These are phyloP conservation scores for Russula olivacea DNA, from an alignment of 768 basidiomycete genomes.

Conservation along the genomic window DNA sequence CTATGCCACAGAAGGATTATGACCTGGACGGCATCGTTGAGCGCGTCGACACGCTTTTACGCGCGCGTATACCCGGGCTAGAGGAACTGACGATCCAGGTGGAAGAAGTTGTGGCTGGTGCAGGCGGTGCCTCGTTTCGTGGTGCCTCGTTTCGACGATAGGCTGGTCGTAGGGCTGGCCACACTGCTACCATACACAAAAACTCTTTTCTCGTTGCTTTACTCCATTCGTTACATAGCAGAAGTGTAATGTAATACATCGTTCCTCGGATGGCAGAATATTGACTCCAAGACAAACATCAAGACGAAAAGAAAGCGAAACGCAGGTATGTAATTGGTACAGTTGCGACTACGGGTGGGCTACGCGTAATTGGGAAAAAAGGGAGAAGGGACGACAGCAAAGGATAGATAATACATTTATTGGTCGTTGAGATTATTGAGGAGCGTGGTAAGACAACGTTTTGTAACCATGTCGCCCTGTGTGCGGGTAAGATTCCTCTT, in stretches of 20 bases:
- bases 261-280: constrained; percentile 19
- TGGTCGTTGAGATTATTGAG: constrained; percentile 78
- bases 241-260: constrained; percentile 24
- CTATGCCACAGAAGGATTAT: constrained; percentile 40
- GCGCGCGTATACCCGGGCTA: constrained; percentile 68
- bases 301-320: constrained; percentile 9
- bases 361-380: constrained; percentile 6
- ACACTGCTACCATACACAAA: background rate
- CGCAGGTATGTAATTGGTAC: constrained; percentile 24
- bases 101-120: constrained; percentile 35
- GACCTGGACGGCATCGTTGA: constrained; percentile 67
- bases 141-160: constrained; percentile 6
- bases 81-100: constrained; percentile 91
- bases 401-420: constrained; percentile 18
- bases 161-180: background rate
- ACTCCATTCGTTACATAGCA: constrained; percentile 23
- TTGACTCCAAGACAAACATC: constrained; percentile 12
- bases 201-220: constrained; percentile 13
- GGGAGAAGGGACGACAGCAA: background rate
- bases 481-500: background rate
- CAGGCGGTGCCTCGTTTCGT: background rate
- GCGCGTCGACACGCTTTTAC: constrained; percentile 66
- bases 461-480: constrained; percentile 97
- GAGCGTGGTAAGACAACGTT: constrained; percentile 85
- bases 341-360: constrained; percentile 20